Percentiles rank a stretch among this genome's conserved stretches.
Conservation (phyloP, 2,329 filamentous ascomycete genomes). For the Sarocladium strictum region DNA sequence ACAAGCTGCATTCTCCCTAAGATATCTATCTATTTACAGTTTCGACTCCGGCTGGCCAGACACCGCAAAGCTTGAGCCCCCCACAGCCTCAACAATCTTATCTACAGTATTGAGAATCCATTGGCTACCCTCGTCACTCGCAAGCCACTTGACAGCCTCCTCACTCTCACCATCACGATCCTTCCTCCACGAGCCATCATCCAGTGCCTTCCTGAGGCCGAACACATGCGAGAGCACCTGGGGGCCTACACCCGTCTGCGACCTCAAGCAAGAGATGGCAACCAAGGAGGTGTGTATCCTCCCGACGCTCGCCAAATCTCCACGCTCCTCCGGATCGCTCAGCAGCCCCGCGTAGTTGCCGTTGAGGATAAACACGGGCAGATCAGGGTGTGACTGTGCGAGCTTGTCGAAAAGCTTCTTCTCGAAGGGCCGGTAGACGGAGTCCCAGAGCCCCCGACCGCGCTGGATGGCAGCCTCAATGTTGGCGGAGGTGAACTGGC, state of each 20-base stretch:
- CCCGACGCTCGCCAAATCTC: constrained; percentile 50
- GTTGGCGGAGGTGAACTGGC: constrained; percentile 44
- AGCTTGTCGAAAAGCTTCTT: constrained; percentile 66
- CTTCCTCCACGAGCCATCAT: constrained; percentile 52
- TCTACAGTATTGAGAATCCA: constrained; percentile 42
- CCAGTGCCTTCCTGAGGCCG: constrained; percentile 68
- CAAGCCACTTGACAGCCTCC: constrained; percentile 32
- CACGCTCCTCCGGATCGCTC: constrained; percentile 51
- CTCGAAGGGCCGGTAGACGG: constrained; percentile 70
- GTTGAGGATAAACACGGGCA: constrained; percentile 73
- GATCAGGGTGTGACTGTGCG: constrained; percentile 69
- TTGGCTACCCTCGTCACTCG: constrained; percentile 38
- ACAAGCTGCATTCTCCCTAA: too few species aligned
- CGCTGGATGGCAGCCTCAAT: constrained; percentile 48
- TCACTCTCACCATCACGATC: constrained; percentile 28
- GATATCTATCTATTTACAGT: not conserved
- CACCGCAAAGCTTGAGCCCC: constrained; percentile 33
- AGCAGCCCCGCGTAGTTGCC: constrained; percentile 70
- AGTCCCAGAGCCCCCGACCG: constrained; percentile 66
- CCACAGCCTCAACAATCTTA: constrained; percentile 37
- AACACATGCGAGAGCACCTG: constrained; percentile 80
- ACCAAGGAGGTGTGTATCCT: constrained; percentile 67
- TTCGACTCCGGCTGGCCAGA: not conserved
- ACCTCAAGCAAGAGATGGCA: constrained; percentile 66
- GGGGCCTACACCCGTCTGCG: constrained; percentile 76